These are phyloP conservation scores for Elongisporangium senticosum DNA, from an alignment of 352 stramenopile genomes.

Conservation along the genomic window DNA sequence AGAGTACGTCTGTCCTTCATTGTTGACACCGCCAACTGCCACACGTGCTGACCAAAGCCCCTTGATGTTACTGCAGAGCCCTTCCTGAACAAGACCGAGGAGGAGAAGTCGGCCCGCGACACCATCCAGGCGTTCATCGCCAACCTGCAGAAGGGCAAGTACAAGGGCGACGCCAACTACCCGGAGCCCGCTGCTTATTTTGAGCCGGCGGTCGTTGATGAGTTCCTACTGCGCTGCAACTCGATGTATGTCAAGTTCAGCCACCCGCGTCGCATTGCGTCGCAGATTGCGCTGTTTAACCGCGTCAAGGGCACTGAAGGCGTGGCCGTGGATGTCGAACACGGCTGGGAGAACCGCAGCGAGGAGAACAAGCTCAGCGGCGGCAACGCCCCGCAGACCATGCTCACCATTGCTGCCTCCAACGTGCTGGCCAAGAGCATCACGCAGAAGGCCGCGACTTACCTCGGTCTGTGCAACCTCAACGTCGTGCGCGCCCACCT, in stretches of 20 bases:
- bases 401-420: constrained; percentile 77
- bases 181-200: constrained; percentile 51
- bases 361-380: constrained; percentile 80
- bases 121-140: constrained; percentile 64
- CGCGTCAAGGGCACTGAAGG: constrained; percentile 66
- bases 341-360: constrained; percentile 74
- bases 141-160: constrained; percentile 76
- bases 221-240: constrained; percentile 66
- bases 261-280: constrained; percentile 63
- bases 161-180: constrained; percentile 40
- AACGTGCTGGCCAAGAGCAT: constrained; percentile 82
- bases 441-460: constrained; percentile 79
- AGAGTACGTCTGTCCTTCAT: constrained; percentile 15
- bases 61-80: constrained; percentile 17
- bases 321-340: constrained; percentile 72
- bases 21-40: neutral
- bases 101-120: constrained; percentile 49
- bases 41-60: neutral
- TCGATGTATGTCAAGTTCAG: constrained; percentile 82
- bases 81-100: constrained; percentile 51
- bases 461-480: constrained; percentile 91
- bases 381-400: constrained; percentile 54
- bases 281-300: constrained; percentile 67
- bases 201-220: constrained; percentile 53
- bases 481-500: constrained; percentile 94